Evolutionary conservation across 192 early-diverging fungal species (phyloP).

Genomic region (Coemansia sp.): DNA sequence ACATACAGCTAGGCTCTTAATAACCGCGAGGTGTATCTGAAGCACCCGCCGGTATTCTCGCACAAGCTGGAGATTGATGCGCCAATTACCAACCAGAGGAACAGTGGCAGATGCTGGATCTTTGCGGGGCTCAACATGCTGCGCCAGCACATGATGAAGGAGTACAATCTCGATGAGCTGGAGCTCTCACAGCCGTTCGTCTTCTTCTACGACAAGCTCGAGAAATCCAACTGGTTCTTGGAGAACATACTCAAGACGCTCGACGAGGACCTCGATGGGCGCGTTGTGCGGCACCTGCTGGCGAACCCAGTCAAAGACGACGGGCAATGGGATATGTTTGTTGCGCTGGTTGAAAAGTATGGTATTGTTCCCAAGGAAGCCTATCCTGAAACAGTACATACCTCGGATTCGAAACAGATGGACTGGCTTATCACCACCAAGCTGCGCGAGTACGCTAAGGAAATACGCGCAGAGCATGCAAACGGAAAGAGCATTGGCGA

Average conservation of each 20-base stretch:
- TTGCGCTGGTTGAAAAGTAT: slow-evolving; percentile 74
- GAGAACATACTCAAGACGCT: slow-evolving; percentile 70
- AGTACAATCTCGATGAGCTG: slow-evolving; percentile 77
- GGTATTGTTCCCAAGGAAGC: slow-evolving; percentile 70
- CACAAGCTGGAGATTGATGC: slow-evolving; percentile 54
- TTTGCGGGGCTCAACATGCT: slow-evolving; percentile 80
- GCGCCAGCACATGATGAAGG: slow-evolving; percentile 65
- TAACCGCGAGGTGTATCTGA: slow-evolving; percentile 52
- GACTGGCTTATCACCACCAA: slow-evolving; percentile 66
- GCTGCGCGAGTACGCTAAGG: slow-evolving; percentile 67
- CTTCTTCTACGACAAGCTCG: slow-evolving; percentile 78
- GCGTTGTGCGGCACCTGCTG: slow-evolving; percentile 70
- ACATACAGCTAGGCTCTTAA: slow-evolving; percentile 60
- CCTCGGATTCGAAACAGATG: slow-evolving; percentile 61
- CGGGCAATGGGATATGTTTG: slow-evolving; percentile 80
- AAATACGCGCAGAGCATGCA: slow-evolving; percentile 57
- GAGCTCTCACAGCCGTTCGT: slow-evolving; percentile 77
- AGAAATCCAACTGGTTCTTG: slow-evolving; percentile 82
- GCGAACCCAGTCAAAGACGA: slow-evolving; percentile 68
- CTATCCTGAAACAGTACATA: slow-evolving; percentile 68
- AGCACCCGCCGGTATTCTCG: slow-evolving; percentile 44
- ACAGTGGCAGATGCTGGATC: slow-evolving; percentile 78
- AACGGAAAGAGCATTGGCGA: slow-evolving; percentile 42
- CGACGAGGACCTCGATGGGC: slow-evolving; percentile 63
- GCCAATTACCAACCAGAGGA: slow-evolving; percentile 71